phyloP scores from a whole-genome alignment of 768 basidiomycete genomes.

The Panaeolus papilionaceus region DNA sequence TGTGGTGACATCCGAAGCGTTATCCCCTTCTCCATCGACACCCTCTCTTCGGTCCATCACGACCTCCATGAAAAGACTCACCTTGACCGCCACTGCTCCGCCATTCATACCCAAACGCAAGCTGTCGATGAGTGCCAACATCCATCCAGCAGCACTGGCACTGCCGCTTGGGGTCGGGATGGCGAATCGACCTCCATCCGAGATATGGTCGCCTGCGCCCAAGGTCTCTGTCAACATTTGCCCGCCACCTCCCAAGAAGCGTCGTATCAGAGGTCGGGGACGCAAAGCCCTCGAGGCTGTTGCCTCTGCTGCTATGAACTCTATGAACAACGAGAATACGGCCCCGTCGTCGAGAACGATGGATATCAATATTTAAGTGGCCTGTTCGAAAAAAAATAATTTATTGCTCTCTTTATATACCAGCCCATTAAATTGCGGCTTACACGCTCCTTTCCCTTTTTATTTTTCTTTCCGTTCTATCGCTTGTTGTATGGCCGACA shows the following conservation, averaged over 20 bases:
- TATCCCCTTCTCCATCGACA: neutral
- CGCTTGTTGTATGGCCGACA: neutral
- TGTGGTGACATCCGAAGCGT: neutral
- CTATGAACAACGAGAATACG: neutral
- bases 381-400: neutral
- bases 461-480: neutral
- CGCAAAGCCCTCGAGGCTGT: conserved; percentile 5
- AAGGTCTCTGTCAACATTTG: neutral
- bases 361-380: neutral
- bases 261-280: neutral
- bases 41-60: conserved; percentile 1
- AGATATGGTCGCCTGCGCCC: neutral
- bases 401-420: neutral
- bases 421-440: neutral
- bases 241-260: conserved; percentile 3
- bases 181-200: neutral
- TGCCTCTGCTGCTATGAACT: neutral
- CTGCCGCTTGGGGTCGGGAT: neutral
- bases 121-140: neutral
- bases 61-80: neutral
- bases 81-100: neutral
- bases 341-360: neutral
- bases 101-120: neutral
- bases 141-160: neutral
- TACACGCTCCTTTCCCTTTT: neutral